These are phyloP conservation scores for Nicotiana paniculata DNA, from an alignment of 257 asterid species.

Conservation along the genomic window DNA sequence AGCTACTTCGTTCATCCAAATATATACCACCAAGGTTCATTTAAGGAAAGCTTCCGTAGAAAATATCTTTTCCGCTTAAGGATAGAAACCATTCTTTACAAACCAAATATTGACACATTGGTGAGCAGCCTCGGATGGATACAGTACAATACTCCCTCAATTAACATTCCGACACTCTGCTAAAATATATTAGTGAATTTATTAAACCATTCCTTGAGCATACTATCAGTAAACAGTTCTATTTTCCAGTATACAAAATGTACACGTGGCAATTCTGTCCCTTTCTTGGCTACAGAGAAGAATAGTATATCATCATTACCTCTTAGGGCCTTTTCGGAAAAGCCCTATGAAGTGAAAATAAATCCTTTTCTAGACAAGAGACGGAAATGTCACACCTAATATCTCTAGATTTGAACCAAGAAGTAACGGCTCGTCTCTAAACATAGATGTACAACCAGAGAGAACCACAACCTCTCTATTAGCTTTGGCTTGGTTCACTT, in stretches of 20 bases:
- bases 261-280: not conserved
- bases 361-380: not conserved
- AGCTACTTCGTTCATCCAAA: not conserved
- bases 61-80: not conserved
- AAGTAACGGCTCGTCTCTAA: not conserved
- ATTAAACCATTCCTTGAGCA: not conserved
- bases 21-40: not conserved
- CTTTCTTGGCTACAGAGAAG: not conserved
- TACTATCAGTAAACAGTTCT: not conserved
- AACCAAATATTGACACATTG: not conserved
- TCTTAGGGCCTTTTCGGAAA: not conserved
- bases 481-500: not conserved
- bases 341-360: not conserved
- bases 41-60: not conserved
- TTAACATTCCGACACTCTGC: not conserved
- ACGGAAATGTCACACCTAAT: not conserved
- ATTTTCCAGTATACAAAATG: not conserved
- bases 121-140: not conserved
- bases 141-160: not conserved
- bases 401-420: not conserved
- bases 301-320: not conserved
- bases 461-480: not conserved
- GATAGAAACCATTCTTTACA: not conserved
- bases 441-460: not conserved
- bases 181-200: not conserved